Evolutionary conservation across 805 yeast species (phyloP).

Genomic region (Limtongozyma cylindracea): DNA sequence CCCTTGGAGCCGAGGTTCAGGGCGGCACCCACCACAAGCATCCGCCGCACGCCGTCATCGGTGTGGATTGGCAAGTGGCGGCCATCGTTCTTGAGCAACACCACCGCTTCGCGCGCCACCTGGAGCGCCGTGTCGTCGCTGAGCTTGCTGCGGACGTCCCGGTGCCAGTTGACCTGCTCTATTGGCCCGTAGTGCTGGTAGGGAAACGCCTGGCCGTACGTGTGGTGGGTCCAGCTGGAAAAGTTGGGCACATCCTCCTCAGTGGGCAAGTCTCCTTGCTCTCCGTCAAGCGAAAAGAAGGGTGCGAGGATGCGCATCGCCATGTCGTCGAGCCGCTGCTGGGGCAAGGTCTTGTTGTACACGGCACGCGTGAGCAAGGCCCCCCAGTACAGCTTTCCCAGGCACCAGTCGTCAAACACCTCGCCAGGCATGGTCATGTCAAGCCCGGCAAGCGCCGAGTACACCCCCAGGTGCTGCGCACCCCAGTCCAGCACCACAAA

Average conservation of each 20-base stretch:
- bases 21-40: slow-evolving; percentile 21
- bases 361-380: slow-evolving; percentile 27
- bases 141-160: slow-evolving; percentile 22
- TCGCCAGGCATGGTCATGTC: slow-evolving; percentile 50
- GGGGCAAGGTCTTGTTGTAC: slow-evolving; percentile 26
- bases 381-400: slow-evolving; percentile 31
- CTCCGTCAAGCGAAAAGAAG: slow-evolving; percentile 15
- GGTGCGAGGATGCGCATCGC: slow-evolving; percentile 32
- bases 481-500: slow-evolving; percentile 46
- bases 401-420: slow-evolving; percentile 22
- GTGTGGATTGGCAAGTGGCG: slow-evolving; percentile 23
- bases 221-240: slow-evolving; percentile 31
- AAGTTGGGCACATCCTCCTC: slow-evolving; percentile 22
- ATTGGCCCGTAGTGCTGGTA: slow-evolving; percentile 28
- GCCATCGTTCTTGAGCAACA: slow-evolving; percentile 24
- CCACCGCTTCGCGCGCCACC: slow-evolving; percentile 31
- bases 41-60: slow-evolving; percentile 13
- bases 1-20: slow-evolving; percentile 23
- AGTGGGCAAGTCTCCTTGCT: slow-evolving; percentile 11
- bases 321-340: slow-evolving; percentile 32
- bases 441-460: slow-evolving; percentile 27
- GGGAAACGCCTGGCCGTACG: slow-evolving; percentile 26
- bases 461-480: slow-evolving; percentile 33
- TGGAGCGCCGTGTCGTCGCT: slow-evolving; percentile 21
- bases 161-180: slow-evolving; percentile 24